Evolutionary conservation across 257 asterid genomes (phyloP).

Genomic region (Rehmannia glutinosa): DNA sequence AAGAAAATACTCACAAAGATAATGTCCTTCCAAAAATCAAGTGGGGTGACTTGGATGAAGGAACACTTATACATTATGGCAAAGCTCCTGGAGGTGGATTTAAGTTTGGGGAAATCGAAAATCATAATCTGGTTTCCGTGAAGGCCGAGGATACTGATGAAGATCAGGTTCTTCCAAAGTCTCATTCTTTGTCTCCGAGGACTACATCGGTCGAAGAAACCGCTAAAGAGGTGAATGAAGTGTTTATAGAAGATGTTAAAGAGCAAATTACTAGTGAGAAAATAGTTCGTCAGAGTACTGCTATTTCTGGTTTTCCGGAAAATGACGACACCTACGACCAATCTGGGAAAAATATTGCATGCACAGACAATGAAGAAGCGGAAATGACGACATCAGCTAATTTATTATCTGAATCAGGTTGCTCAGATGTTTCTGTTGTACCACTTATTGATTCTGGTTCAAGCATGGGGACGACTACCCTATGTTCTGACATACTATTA

Average conservation of each 20-base stretch:
- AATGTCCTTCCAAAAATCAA: slow-evolving; percentile 58
- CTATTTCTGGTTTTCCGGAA: slow-evolving; percentile 21
- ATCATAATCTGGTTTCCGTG: slow-evolving; percentile 23
- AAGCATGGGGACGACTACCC: slow-evolving; percentile 14
- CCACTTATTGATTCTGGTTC: slow-evolving; percentile 26
- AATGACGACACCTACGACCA: slow-evolving; percentile 10
- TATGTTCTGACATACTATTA: slow-evolving; percentile 13
- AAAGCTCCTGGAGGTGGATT: slow-evolving; percentile 40
- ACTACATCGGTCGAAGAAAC: slow-evolving; percentile 25
- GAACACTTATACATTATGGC: slow-evolving; percentile 54
- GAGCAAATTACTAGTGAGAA: slow-evolving; percentile 39
- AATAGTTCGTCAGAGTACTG: slow-evolving; percentile 28
- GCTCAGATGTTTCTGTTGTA: slow-evolving; percentile 21
- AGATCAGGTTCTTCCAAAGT: slow-evolving; percentile 26
- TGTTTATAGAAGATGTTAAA: slow-evolving; percentile 52
- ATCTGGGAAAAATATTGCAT: slow-evolving; percentile 17
- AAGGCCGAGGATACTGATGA: slow-evolving; percentile 31
- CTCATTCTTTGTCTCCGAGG: slow-evolving; percentile 23
- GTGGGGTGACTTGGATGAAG: slow-evolving; percentile 97
- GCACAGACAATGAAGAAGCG: slow-evolving; percentile 30
- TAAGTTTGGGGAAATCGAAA: slow-evolving; percentile 35
- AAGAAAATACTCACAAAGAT: slow-evolving; percentile 31
- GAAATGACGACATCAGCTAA: slow-evolving; percentile 10
- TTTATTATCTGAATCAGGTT: slow-evolving; percentile 10
- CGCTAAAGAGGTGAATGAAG: slow-evolving; percentile 37